Conservation (phyloP, 169 alveolate genomes). For the Haemoproteus tartakovskyi region DNA sequence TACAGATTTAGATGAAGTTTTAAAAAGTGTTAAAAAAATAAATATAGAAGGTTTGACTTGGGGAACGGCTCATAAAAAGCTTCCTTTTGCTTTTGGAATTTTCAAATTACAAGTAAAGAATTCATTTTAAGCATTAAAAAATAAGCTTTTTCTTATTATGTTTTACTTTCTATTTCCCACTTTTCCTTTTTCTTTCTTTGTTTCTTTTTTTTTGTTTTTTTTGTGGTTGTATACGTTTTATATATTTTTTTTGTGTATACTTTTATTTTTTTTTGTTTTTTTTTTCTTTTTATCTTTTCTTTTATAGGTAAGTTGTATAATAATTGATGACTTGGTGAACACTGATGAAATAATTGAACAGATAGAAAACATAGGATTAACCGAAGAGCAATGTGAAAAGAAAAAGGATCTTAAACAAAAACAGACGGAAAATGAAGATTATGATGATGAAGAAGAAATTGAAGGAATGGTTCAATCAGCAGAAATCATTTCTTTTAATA, state of each 20-base stretch:
- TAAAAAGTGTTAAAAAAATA: conserved; percentile 73
- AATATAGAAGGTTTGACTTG: conserved; percentile 83
- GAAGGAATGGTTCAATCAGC: conserved; percentile 85
- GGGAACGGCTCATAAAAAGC: conserved; percentile 83
- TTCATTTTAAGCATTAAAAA: too few relatives aligned
- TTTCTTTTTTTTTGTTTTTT: neutral
- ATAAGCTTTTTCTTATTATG: too few relatives aligned
- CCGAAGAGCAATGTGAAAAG: conserved; percentile 75
- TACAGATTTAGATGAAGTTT: conserved; percentile 79
- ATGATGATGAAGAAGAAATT: conserved; percentile 73
- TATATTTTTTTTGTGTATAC: neutral
- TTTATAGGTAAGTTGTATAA: conserved; percentile 78
- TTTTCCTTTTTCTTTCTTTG: neutral
- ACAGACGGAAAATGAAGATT: conserved; percentile 74
- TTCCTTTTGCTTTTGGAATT: conserved; percentile 85
- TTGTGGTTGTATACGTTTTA: neutral
- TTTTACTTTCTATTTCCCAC: neutral
- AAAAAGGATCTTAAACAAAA: conserved; percentile 66
- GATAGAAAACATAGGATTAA: conserved; percentile 81
- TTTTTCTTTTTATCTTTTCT: neutral
- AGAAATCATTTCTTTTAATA: conserved; percentile 84
- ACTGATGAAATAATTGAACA: conserved; percentile 79
- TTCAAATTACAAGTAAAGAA: conserved; percentile 82
- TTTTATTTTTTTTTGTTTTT: neutral
- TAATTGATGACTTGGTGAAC: conserved; percentile 81